Evolutionary conservation across 2,329 filamentous ascomycete species (phyloP), one percentile per base, ranked within the genome.

Genomic region (Fusarium musae): DNA sequence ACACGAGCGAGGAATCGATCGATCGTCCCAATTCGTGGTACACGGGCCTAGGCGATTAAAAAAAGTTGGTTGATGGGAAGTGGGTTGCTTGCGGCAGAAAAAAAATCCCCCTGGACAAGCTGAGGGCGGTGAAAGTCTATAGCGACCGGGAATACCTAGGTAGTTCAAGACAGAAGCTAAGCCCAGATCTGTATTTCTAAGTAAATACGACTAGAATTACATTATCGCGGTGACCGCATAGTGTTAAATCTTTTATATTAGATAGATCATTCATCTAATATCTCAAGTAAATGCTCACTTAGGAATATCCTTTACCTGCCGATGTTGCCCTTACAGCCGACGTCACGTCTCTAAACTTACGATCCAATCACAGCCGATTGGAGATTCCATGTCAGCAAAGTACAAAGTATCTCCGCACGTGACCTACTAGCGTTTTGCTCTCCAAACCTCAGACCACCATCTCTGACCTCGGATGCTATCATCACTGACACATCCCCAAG

Each of bases 401-500:
- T 21, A 19, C 16, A 53, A n/a, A 54, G 50, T n/a, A 34, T 69
- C 79, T 75, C 67, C 0, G 1, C 72, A 75, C 70, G 77, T 79
- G 77, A 79, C 57, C 30, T 42, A 12, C 42, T 69, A 77, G 78
- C 78, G 69, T 78, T 77, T 80, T 73, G 66, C 75, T 70, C 72
- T 54, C 72, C 59, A 70, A 73, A 78, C 79, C 79, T 81, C 79
- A 76, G 74, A 78, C 79, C 77, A 80, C 71, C 74, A 72, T 74
- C 72, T 74, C 52, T 67, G 69, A 75, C 74, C 77, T 78, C 77
- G 77, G 78, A 73, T 75, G 61, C 72, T 59, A 69, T 75, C 69
- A 75, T 77, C 73, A 77, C 63, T 74, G 62, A 70, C 70, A 74
- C 61, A 75, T 69, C 69, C 72, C 62, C 72, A 79, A 79, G 73